Conservation (phyloP, 106 monocot species). For the Chionographis japonica region DNA sequence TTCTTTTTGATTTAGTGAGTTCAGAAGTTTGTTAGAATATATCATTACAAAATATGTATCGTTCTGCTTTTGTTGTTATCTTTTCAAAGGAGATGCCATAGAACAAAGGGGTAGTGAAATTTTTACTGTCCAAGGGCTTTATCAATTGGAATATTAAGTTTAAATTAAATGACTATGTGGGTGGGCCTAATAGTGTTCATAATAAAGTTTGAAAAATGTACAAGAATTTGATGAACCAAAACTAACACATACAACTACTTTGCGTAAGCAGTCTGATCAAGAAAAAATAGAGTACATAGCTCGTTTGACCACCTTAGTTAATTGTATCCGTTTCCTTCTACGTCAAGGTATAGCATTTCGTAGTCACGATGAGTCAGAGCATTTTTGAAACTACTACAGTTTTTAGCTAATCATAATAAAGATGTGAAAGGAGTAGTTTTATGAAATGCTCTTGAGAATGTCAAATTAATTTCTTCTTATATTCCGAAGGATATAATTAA, state of each 20-base stretch:
- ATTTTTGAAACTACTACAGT: not conserved
- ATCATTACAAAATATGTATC: not conserved
- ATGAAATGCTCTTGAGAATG: not conserved
- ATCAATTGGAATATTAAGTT: not conserved
- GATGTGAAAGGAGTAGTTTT: not conserved
- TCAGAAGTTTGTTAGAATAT: not conserved
- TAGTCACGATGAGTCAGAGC: not conserved
- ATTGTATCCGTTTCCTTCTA: slow-evolving; percentile 4
- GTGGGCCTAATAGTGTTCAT: not conserved
- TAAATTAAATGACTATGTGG: slow-evolving; percentile 2
- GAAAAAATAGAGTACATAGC: not conserved
- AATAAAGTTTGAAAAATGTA: no score
- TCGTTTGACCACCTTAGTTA: not conserved
- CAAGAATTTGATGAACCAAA: slow-evolving; percentile 3
- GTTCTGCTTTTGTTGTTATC: slow-evolving; percentile 12
- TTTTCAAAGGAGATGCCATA: not conserved
- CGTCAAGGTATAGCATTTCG: not conserved
- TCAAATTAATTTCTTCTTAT: not conserved
- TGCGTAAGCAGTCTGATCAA: not conserved
- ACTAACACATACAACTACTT: not conserved
- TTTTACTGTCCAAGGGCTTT: not conserved
- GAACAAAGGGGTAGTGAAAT: not conserved
- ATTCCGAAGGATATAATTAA: not conserved
- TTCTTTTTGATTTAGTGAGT: not conserved
- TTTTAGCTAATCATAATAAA: not conserved